Conservation (phyloP, 2,329 filamentous ascomycete genomes). For the Fusarium zealandicum region DNA sequence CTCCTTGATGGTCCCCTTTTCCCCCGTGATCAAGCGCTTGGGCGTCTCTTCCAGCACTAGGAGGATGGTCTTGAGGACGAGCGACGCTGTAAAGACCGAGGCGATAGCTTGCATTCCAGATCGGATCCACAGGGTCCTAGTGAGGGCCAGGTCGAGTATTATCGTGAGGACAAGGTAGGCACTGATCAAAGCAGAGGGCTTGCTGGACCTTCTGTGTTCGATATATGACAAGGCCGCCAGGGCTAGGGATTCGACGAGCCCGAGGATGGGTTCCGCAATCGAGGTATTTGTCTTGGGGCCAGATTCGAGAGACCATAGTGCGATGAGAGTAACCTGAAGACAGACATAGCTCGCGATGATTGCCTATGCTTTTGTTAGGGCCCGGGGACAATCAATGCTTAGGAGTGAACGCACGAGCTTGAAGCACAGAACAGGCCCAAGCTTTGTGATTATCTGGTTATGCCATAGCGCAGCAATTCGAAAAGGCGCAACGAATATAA, state of each 20-base stretch:
- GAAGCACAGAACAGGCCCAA: constrained; percentile 26
- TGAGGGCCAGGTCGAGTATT: constrained; percentile 45
- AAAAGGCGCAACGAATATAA: constrained; percentile 35
- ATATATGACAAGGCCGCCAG: constrained; percentile 43
- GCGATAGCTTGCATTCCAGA: constrained; percentile 35
- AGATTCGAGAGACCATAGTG: constrained; percentile 39
- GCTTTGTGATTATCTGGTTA: neutral
- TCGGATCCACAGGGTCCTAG: constrained; percentile 47
- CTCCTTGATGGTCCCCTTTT: constrained; percentile 42
- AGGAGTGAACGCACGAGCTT: constrained; percentile 28
- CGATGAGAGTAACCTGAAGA: constrained; percentile 38
- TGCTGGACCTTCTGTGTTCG: constrained; percentile 45
- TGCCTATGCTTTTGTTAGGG: constrained; percentile 21
- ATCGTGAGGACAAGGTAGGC: constrained; percentile 44
- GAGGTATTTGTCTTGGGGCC: constrained; percentile 39
- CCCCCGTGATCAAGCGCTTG: constrained; percentile 34
- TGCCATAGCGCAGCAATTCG: constrained; percentile 26
- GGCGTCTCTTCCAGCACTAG: constrained; percentile 45
- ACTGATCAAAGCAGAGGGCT: constrained; percentile 45
- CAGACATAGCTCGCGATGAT: constrained; percentile 11
- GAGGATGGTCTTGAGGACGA: constrained; percentile 41
- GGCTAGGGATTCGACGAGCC: constrained; percentile 38
- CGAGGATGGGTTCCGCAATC: constrained; percentile 40
- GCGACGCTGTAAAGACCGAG: constrained; percentile 37
- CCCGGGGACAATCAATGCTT: accelerated